Conservation (phyloP, 73 alveolate species). For the Paramecium caudatum region DNA sequence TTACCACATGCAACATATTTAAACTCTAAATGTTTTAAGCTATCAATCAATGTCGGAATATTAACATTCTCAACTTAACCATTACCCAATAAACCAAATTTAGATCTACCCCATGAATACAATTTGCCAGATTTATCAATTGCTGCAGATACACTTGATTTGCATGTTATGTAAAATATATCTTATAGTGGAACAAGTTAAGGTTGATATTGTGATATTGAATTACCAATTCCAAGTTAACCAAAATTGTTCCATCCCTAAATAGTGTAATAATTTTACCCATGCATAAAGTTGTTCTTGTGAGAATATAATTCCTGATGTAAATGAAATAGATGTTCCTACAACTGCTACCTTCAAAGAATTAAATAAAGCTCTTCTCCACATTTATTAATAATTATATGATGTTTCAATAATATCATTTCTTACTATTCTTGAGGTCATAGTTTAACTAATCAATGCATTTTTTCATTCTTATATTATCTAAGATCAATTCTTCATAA, state of each 20-base stretch:
- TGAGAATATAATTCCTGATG: neutral
- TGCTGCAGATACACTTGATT: conserved; percentile 64
- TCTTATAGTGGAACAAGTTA: conserved; percentile 14
- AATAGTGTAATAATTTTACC: neutral
- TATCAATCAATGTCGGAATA: conserved; percentile 65
- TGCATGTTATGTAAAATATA: neutral
- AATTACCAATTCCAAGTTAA: conserved; percentile 58
- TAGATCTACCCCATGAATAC: conserved; percentile 70
- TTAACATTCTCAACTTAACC: conserved; percentile 45
- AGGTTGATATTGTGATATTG: neutral
- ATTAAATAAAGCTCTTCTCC: conserved; percentile 13
- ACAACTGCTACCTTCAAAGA: neutral
- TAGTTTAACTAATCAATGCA: conserved; percentile 54
- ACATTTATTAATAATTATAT: conserved; percentile 32
- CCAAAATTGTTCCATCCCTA: conserved; percentile 72
- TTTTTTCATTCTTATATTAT: conserved; percentile 65
- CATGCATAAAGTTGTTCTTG: conserved; percentile 58
- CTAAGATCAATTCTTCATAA: conserved; percentile 36
- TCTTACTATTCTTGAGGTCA: conserved; percentile 40
- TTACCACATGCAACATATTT: conserved; percentile 70
- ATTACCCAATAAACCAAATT: conserved; percentile 61
- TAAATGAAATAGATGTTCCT: conserved; percentile 36
- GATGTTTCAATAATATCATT: conserved; percentile 35
- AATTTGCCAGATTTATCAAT: conserved; percentile 57
- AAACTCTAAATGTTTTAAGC: conserved; percentile 37